phyloP scores from a whole-genome alignment of 1,139 yeast genomes.

The Scheffersomyces titani region DNA sequence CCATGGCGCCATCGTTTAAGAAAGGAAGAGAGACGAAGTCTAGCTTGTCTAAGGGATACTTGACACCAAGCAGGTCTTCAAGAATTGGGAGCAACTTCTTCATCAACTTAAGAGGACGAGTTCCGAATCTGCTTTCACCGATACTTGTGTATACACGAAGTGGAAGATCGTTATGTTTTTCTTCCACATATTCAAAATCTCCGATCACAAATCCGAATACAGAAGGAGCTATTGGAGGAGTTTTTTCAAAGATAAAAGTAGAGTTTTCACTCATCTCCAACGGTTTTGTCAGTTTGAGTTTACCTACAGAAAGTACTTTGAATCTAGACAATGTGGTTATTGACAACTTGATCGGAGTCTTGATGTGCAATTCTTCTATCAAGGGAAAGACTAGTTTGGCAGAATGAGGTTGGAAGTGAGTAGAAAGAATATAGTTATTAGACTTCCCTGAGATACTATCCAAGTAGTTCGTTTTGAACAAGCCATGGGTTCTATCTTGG shows the following conservation, averaged over 20 bases:
- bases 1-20: constrained; percentile 77
- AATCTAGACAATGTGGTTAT: constrained; percentile 47
- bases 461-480: constrained; percentile 65
- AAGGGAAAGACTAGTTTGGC: constrained; percentile 66
- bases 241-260: constrained; percentile 44
- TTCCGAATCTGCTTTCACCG: constrained; percentile 50
- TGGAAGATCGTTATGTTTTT: constrained; percentile 32
- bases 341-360: constrained; percentile 50
- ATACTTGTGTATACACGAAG: constrained; percentile 56
- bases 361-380: constrained; percentile 60
- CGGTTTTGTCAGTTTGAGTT: constrained; percentile 24
- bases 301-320: constrained; percentile 52
- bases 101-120: constrained; percentile 46
- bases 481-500: constrained; percentile 61
- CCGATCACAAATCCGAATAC: constrained; percentile 69
- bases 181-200: constrained; percentile 55
- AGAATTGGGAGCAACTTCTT: constrained; percentile 48
- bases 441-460: constrained; percentile 50
- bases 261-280: constrained; percentile 22
- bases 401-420: constrained; percentile 70
- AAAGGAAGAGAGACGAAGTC: constrained; percentile 71
- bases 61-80: constrained; percentile 39
- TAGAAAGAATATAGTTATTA: constrained; percentile 54
- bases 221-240: constrained; percentile 63
- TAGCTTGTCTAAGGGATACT: constrained; percentile 60